A percentile compares a stretch with the other conserved stretches of the same genome.
Evolutionary conservation across 768 basidiomycete genomes (phyloP).

Genomic region (Sistotremastrum suecicum): DNA sequence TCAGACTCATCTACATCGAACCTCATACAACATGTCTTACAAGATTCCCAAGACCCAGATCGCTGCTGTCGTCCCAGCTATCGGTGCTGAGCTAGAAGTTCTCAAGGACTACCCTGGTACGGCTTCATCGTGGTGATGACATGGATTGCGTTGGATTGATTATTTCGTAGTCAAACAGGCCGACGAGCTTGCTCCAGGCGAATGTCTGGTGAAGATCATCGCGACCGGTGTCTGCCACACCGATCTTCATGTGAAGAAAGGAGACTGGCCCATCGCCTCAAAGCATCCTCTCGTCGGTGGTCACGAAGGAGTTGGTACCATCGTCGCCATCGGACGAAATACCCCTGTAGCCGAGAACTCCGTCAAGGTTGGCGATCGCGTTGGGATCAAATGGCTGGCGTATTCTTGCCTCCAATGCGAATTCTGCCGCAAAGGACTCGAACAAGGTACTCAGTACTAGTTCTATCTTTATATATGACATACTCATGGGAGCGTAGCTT

Average conservation of each 20-base stretch:
- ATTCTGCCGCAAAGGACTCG: conserved; percentile 59
- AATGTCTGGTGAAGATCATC: conserved; percentile 63
- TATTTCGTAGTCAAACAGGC: conserved; percentile 28
- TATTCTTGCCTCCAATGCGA: conserved; percentile 66
- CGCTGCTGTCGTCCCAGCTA: conserved; percentile 24
- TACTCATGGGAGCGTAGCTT: conserved; percentile 26
- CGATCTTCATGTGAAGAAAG: conserved; percentile 59
- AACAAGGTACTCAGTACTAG: conserved; percentile 39
- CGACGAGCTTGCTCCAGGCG: conserved; percentile 44
- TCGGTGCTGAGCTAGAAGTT: conserved; percentile 19
- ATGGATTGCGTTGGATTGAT: too few relatives aligned
- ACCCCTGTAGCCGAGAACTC: conserved; percentile 31
- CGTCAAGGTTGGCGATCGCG: conserved; percentile 63
- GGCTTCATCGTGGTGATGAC: too few relatives aligned
- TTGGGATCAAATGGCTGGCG: conserved; percentile 76
- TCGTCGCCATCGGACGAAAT: conserved; percentile 67
- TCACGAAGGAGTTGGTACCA: conserved; percentile 70
- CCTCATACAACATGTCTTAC: background rate
- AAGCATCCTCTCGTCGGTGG: conserved; percentile 62
- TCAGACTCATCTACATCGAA: too few relatives aligned
- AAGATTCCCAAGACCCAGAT: conserved; percentile 27
- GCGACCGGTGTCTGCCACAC: conserved; percentile 82
- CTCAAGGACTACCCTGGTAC: conserved; percentile 27
- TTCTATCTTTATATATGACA: background rate
- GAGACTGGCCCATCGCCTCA: conserved; percentile 71